phyloP scores from a whole-genome alignment of 805 yeast species.

The Candida parachauliodes region DNA sequence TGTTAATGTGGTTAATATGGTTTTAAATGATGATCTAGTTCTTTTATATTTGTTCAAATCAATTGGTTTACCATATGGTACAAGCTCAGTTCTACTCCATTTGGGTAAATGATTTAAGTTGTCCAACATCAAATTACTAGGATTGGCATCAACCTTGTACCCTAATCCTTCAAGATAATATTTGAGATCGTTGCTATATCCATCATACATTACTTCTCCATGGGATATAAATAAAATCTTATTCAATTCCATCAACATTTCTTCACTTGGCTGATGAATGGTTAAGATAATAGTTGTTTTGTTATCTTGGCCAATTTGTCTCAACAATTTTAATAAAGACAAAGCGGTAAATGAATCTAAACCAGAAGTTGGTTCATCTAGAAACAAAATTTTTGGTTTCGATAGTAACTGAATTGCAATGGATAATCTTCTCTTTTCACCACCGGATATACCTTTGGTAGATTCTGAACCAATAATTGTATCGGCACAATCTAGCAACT shows the following conservation, averaged over 20 bases:
- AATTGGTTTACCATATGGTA: neutral
- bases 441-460: slow-evolving; percentile 22
- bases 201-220: slow-evolving; percentile 22
- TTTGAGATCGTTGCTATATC: slow-evolving; percentile 11
- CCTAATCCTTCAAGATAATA: slow-evolving; percentile 19
- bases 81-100: neutral
- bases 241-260: slow-evolving; percentile 34
- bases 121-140: slow-evolving; percentile 7
- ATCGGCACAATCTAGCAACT: slow-evolving; percentile 14
- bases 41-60: neutral
- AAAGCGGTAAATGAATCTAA: slow-evolving; percentile 54
- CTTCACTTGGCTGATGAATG: slow-evolving; percentile 49
- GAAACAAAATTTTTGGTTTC: slow-evolving; percentile 36
- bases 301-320: slow-evolving; percentile 34
- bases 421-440: slow-evolving; percentile 20
- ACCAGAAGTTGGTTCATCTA: slow-evolving; percentile 63
- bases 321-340: slow-evolving; percentile 47
- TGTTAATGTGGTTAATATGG: slow-evolving; percentile 27
- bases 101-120: neutral
- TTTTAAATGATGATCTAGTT: slow-evolving; percentile 16
- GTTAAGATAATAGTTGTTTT: slow-evolving; percentile 47
- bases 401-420: slow-evolving; percentile 19
- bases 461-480: slow-evolving; percentile 17
- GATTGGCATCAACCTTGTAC: slow-evolving; percentile 17
- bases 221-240: slow-evolving; percentile 18